Percentiles rank a stretch among this genome's conserved stretches.
Conservation (phyloP, 495 filamentous ascomycete species). For the Aspergillus haitiensis region DNA sequence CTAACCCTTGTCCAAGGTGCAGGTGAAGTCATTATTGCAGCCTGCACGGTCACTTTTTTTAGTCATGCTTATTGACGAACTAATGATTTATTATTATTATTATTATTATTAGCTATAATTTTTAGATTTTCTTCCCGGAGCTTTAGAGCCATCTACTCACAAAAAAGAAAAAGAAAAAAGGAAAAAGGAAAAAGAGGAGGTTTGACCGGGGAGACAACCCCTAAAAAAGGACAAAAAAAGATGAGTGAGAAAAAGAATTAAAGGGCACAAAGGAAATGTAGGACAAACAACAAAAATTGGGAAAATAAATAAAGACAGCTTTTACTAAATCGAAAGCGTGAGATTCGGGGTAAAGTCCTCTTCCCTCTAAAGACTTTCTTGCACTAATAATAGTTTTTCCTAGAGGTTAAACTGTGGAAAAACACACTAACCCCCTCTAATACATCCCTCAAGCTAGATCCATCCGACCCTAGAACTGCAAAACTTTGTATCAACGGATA, state of each 20-base stretch:
- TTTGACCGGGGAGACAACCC: neutral
- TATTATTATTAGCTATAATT: no score
- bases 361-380: neutral
- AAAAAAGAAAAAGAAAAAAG: neutral
- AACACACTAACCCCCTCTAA: no score
- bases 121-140: no score
- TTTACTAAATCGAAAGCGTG: no score
- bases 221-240: constrained; percentile 1
- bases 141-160: neutral
- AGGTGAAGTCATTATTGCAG: constrained; percentile 16
- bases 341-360: no score
- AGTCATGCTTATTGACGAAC: no score
- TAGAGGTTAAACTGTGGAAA: neutral
- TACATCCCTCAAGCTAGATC: no score
- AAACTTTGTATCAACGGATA: no score
- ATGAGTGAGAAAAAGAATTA: constrained; percentile 4
- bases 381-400: neutral
- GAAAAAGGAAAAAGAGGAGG: neutral
- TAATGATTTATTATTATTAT: no score
- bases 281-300: neutral
- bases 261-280: neutral
- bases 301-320: neutral
- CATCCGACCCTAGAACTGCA: no score
- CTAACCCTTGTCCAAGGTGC: constrained; percentile 13
- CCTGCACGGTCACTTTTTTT: constrained; percentile 12